Conservation (phyloP, 345 rosid genomes). For the Eucalyptus sideroxylon region DNA sequence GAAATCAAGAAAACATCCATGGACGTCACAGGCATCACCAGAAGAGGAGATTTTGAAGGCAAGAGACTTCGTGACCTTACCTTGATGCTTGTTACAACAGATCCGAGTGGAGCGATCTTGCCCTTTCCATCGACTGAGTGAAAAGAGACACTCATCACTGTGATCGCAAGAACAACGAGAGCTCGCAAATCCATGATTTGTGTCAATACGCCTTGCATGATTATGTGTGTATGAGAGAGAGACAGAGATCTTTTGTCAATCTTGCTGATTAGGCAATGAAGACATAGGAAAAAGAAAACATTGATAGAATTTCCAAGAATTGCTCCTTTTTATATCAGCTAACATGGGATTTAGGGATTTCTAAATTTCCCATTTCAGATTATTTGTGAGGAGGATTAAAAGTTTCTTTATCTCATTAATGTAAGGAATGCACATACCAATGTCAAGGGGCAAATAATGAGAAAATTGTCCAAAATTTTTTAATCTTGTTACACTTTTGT, state of each 20-base stretch:
- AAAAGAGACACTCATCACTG: background rate
- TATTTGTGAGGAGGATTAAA: background rate
- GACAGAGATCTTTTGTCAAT: background rate
- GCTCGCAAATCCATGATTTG: background rate
- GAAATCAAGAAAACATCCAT: background rate
- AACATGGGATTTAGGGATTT: background rate
- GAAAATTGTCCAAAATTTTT: rapidly evolving
- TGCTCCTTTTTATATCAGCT: background rate
- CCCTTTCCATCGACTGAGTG: background rate
- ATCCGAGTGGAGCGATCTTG: background rate
- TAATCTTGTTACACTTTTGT: no score
- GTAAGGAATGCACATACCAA: background rate
- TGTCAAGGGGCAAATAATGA: no score
- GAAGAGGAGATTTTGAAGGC: background rate
- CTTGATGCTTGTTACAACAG: background rate
- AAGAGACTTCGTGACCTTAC: background rate
- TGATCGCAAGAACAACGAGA: no score
- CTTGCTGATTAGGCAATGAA: background rate
- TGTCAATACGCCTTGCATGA: no score
- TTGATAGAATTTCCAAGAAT: background rate
- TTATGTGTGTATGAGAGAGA: background rate
- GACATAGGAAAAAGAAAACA: no score
- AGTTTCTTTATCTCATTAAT: background rate
- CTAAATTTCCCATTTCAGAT: background rate
- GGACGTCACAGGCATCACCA: background rate